Percentiles rank a stretch among this genome's conserved stretches.
Conservation (phyloP, 306 rosid species). For the Ormosia emarginata region DNA sequence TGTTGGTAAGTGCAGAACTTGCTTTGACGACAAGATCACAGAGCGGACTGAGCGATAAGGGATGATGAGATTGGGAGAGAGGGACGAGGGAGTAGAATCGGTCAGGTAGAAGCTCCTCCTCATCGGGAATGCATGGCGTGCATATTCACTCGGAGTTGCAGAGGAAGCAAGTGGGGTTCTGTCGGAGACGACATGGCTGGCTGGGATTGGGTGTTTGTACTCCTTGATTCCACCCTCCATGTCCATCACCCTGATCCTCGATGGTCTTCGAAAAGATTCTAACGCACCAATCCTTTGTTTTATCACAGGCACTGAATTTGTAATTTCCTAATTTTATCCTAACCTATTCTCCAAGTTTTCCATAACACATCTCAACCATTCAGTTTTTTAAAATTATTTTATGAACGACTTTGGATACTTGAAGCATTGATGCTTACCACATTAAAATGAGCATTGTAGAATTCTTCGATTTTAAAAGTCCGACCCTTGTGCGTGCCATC, state of each 20-base stretch:
- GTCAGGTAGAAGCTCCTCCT: conserved; percentile 51
- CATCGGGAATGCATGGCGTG: conserved; percentile 46
- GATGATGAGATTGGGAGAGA: conserved; percentile 31
- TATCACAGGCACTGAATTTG: no score
- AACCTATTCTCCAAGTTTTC: no score
- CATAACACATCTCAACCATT: no score
- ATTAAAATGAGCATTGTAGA: no score
- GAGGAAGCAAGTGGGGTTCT: conserved; percentile 39
- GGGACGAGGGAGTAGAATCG: conserved; percentile 73
- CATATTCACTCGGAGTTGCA: conserved; percentile 63
- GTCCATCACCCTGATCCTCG: conserved; percentile 47
- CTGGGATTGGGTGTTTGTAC: conserved; percentile 39
- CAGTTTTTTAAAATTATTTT: no score
- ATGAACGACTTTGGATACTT: no score
- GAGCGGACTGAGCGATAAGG: conserved; percentile 51
- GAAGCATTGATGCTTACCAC: no score
- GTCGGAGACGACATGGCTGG: conserved; percentile 37
- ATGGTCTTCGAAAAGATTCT: conserved; percentile 39
- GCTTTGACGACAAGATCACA: conserved; percentile 68
- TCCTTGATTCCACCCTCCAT: conserved; percentile 38
- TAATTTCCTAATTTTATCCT: no score
- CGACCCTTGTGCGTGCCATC: no score
- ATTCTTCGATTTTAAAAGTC: no score
- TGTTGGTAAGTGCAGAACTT: conserved; percentile 30
- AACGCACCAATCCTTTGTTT: no score